phyloP scores from a whole-genome alignment of 2,329 filamentous ascomycete species.

The Microdochium bolleyi region DNA sequence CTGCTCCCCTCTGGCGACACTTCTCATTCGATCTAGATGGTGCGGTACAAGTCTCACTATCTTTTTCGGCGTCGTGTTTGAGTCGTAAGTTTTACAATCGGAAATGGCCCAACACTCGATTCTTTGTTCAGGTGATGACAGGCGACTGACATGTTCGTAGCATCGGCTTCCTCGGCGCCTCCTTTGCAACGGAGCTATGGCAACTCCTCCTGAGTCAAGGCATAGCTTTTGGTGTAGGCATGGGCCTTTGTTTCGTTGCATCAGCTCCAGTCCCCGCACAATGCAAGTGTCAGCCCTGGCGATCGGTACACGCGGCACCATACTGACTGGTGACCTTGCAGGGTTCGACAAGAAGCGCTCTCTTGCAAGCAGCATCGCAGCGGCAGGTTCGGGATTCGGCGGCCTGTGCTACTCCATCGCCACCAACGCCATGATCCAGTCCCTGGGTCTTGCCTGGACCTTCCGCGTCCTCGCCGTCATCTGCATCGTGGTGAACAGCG shows the following conservation, averaged over 20 bases:
- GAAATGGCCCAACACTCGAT: background rate
- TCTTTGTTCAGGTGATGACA: background rate
- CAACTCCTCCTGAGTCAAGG: slow-evolving; percentile 72
- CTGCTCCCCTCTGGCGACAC: slow-evolving; percentile 60
- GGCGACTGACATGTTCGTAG: slow-evolving; percentile 11
- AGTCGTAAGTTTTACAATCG: slow-evolving; percentile 32
- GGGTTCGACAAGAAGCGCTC: slow-evolving; percentile 59
- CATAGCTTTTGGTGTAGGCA: slow-evolving; percentile 67
- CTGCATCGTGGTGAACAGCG: slow-evolving; percentile 40
- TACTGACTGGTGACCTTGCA: background rate
- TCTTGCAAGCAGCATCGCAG: slow-evolving; percentile 60
- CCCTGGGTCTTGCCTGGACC: slow-evolving; percentile 55
- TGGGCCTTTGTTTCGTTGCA: slow-evolving; percentile 69
- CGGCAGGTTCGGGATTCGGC: slow-evolving; percentile 68
- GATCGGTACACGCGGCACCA: background rate
- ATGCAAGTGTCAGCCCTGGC: slow-evolving; percentile 27
- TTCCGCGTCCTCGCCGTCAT: slow-evolving; percentile 34
- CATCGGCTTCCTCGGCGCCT: slow-evolving; percentile 59
- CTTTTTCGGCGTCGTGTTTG: slow-evolving; percentile 54
- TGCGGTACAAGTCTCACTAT: slow-evolving; percentile 59
- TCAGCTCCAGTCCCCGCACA: slow-evolving; percentile 61
- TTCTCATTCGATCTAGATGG: slow-evolving; percentile 39
- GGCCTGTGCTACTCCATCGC: slow-evolving; percentile 63
- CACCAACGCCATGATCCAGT: slow-evolving; percentile 59
- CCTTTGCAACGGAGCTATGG: slow-evolving; percentile 62